These are phyloP conservation scores for Venturia carpophila DNA, from an alignment of 2,329 filamentous ascomycete genomes.

Conservation along the genomic window DNA sequence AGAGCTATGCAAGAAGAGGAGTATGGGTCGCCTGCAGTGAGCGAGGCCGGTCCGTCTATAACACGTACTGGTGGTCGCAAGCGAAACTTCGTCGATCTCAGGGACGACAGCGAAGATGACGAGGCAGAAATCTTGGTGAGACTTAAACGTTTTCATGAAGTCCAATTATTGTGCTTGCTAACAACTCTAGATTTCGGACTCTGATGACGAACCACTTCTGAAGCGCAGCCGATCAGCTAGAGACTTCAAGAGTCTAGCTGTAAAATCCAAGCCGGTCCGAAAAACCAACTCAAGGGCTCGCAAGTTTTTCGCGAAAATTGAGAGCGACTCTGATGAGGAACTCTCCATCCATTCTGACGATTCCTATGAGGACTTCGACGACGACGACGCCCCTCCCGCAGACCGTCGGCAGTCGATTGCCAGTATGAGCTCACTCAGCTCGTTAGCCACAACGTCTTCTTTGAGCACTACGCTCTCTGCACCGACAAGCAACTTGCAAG, in stretches of 20 bases:
- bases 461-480: background rate
- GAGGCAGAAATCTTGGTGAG: background rate
- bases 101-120: conserved; percentile 23
- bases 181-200: background rate
- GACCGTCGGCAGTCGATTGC: conserved; percentile 19
- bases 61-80: conserved; percentile 32
- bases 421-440: conserved; percentile 14
- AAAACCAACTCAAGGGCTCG: conserved; percentile 3
- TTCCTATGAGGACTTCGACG: conserved; percentile 25
- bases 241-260: background rate
- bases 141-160: background rate
- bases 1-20: conserved; percentile 50
- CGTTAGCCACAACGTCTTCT: conserved; percentile 14
- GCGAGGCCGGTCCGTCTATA: conserved; percentile 20
- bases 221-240: conserved; percentile 8
- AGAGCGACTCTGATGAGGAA: conserved; percentile 21
- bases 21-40: conserved; percentile 28
- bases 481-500: background rate
- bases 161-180: background rate
- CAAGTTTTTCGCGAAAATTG: conserved; percentile 5
- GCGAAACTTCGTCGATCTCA: conserved; percentile 22
- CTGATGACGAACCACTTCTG: conserved; percentile 11
- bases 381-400: conserved; percentile 26
- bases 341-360: conserved; percentile 20
- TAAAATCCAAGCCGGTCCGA: conserved; percentile 2